phyloP scores from a whole-genome alignment of 352 stramenopile species.

The Phytophthora sansomeana region DNA sequence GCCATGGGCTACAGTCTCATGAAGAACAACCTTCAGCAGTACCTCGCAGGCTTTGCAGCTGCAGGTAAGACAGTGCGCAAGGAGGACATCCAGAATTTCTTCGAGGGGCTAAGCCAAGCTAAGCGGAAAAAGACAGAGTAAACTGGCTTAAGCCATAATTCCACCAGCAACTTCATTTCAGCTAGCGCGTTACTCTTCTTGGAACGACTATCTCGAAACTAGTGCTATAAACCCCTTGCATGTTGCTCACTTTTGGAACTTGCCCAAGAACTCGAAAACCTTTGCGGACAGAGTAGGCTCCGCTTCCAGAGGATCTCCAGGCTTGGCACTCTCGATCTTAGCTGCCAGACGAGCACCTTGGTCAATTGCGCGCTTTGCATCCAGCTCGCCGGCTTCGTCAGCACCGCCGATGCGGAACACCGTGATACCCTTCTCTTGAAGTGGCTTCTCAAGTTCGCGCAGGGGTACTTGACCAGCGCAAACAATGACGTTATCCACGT shows the following conservation, averaged over 20 bases:
- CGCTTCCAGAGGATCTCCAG: constrained; percentile 65
- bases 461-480: constrained; percentile 96
- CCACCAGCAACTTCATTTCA: background rate
- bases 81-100: constrained; percentile 79
- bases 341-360: constrained; percentile 93
- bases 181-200: constrained; percentile 10
- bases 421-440: constrained; percentile 73
- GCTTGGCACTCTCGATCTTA: constrained; percentile 81
- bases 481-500: constrained; percentile 96
- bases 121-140: constrained; percentile 66
- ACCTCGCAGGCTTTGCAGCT: constrained; percentile 65
- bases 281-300: constrained; percentile 51
- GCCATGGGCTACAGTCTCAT: constrained; percentile 77
- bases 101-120: constrained; percentile 54
- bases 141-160: constrained; percentile 5
- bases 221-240: constrained; percentile 12
- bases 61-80: constrained; percentile 70
- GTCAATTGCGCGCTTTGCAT: constrained; percentile 98
- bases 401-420: constrained; percentile 97
- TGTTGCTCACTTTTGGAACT: constrained; percentile 54
- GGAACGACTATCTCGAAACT: constrained; percentile 7
- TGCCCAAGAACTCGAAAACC: constrained; percentile 58
- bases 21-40: constrained; percentile 75
- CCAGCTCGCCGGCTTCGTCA: constrained; percentile 94
- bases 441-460: constrained; percentile 85